phyloP scores from a whole-genome alignment of 2,329 filamentous ascomycete genomes.

The Bipolaris gigantea region DNA sequence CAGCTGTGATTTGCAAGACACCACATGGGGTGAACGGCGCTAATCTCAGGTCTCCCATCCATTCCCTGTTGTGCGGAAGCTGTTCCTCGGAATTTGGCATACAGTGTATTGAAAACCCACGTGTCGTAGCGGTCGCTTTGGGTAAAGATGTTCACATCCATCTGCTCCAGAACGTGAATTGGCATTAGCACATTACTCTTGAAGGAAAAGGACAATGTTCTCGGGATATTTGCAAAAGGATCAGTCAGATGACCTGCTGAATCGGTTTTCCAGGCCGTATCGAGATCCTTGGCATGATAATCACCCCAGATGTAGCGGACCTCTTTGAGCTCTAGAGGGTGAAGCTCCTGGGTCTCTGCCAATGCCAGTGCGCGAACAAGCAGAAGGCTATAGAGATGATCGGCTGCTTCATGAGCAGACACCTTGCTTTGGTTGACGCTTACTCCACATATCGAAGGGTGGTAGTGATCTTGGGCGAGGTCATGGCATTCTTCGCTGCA shows the following conservation, averaged over 20 bases:
- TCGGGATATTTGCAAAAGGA: conserved; percentile 38
- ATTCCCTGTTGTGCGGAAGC: conserved; percentile 74
- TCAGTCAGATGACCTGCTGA: conserved; percentile 16
- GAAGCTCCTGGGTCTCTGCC: conserved; percentile 60
- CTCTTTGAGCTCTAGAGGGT: conserved; percentile 63
- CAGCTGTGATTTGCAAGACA: conserved; percentile 96
- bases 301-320: conserved; percentile 69
- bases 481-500: conserved; percentile 61
- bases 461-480: conserved; percentile 59
- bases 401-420: conserved; percentile 59
- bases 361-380: conserved; percentile 62
- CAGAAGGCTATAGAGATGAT: conserved; percentile 62
- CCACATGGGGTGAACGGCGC: conserved; percentile 93
- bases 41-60: conserved; percentile 84
- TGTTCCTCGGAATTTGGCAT: conserved; percentile 86
- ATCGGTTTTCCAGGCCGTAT: conserved; percentile 23
- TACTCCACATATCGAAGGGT: conserved; percentile 60
- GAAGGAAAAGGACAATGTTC: conserved; percentile 78
- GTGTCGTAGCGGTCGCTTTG: conserved; percentile 62
- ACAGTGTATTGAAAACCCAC: conserved; percentile 89
- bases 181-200: conserved; percentile 73
- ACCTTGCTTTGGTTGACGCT: conserved; percentile 60
- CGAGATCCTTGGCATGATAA: conserved; percentile 48
- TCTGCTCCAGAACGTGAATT: conserved; percentile 78
- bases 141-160: conserved; percentile 77